Percentiles rank a stretch among this genome's conserved stretches.
Evolutionary conservation across 1,284 basidiomycete species (phyloP).

Genomic region (Pseudozyma pruni): DNA sequence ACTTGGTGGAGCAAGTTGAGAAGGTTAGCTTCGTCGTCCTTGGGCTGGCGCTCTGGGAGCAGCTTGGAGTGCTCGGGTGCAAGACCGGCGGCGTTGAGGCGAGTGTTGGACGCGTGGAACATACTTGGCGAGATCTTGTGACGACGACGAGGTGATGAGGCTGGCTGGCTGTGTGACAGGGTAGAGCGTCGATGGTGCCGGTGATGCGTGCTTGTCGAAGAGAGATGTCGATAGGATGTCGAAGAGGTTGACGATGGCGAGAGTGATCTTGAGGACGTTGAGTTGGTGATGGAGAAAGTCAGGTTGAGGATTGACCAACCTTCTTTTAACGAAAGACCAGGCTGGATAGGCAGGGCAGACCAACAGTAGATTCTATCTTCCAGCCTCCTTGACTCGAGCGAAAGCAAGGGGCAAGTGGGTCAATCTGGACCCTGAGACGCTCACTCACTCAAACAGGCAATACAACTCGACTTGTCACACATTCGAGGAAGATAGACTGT

Average conservation of each 20-base stretch:
- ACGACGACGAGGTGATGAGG: conserved; percentile 6
- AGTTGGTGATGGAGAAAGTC: conserved; percentile 10
- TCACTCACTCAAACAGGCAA: conserved; percentile 24
- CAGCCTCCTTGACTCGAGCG: conserved; percentile 6
- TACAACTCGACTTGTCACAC: not conserved
- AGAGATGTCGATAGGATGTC: conserved; percentile 3
- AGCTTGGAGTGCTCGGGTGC: conserved; percentile 64
- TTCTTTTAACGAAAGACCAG: conserved; percentile 14
- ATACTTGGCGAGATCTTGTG: conserved; percentile 35
- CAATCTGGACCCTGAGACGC: conserved; percentile 28
- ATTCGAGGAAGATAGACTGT: conserved; percentile 19
- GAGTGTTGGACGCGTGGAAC: conserved; percentile 57
- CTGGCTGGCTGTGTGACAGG: not conserved
- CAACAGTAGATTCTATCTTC: conserved; percentile 36
- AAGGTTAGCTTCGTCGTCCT: conserved; percentile 55
- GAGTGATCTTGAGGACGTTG: conserved; percentile 14
- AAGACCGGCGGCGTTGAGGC: conserved; percentile 66
- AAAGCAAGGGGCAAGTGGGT: not conserved
- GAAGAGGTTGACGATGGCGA: conserved; percentile 1
- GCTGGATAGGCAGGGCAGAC: not conserved
- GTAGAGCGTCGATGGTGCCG: not conserved
- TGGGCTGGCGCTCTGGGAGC: conserved; percentile 59
- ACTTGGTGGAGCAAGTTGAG: conserved; percentile 52
- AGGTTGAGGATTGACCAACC: not conserved
- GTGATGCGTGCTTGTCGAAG: not conserved